Percentiles rank a stretch among this genome's conserved stretches.
phyloP scores from a whole-genome alignment of 78 protist species.

The Capsaspora owczarzaki region DNA sequence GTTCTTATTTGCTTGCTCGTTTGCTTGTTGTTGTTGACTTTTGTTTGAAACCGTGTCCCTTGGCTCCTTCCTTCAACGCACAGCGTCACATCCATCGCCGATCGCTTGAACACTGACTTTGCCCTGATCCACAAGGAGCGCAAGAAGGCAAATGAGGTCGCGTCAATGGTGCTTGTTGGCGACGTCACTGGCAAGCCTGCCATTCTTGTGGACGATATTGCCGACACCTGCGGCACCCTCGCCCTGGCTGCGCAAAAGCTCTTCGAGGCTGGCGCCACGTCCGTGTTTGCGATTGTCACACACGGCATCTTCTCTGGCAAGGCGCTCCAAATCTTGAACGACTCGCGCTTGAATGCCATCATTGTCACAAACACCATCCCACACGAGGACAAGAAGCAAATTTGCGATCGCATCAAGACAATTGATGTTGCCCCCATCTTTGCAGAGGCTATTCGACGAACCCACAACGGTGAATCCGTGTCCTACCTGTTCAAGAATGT shows the following conservation, averaged over 20 bases:
- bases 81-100: conserved; percentile 58
- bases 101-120: conserved; percentile 49
- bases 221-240: conserved; percentile 79
- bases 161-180: conserved; percentile 59
- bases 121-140: conserved; percentile 78
- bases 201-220: conserved; percentile 72
- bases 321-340: background rate
- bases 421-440: conserved; percentile 64
- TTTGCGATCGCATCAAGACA: conserved; percentile 23
- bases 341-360: conserved; percentile 26
- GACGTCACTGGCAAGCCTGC: conserved; percentile 48
- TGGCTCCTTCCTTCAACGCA: no score
- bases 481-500: conserved; percentile 37
- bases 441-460: conserved; percentile 76
- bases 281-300: conserved; percentile 29
- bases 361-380: conserved; percentile 75
- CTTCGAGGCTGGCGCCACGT: conserved; percentile 52
- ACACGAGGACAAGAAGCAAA: conserved; percentile 49
- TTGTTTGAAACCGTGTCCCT: no score
- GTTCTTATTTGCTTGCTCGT: background rate
- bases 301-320: conserved; percentile 35
- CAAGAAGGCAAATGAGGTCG: conserved; percentile 53
- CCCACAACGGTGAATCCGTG: conserved; percentile 77
- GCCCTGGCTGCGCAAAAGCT: conserved; percentile 56
- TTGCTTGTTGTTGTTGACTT: background rate